phyloP scores from a whole-genome alignment of 1,284 basidiomycete genomes.

The Microbotryum lychnidis-dioicae region DNA sequence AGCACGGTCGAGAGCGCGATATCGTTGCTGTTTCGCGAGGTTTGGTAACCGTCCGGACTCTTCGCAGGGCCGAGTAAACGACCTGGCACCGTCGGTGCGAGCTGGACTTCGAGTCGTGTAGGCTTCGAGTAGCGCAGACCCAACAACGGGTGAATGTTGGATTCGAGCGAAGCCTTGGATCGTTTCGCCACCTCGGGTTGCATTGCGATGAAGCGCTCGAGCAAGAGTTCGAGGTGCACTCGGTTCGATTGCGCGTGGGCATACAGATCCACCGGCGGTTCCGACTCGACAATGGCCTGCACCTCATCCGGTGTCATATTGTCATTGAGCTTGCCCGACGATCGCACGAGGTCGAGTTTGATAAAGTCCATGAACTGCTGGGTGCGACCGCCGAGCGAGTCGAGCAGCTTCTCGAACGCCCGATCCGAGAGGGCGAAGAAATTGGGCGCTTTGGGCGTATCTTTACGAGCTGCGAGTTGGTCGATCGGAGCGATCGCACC shows the following conservation, averaged over 20 bases:
- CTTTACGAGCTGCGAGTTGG: too few relatives aligned
- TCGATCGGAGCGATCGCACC: too few relatives aligned
- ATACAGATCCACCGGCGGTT: conserved; percentile 10
- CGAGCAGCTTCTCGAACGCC: conserved; percentile 25
- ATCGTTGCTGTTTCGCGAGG: background rate
- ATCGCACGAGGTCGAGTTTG: background rate
- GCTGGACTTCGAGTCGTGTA: conserved; percentile 19
- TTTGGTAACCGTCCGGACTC: background rate
- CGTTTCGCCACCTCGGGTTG: background rate
- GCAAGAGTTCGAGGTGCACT: conserved; percentile 18
- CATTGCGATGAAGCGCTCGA: conserved; percentile 27
- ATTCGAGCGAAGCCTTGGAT: too few relatives aligned
- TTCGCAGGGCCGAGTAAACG: conserved; percentile 20
- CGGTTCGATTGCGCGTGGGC: conserved; percentile 21
- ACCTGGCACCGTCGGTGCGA: conserved; percentile 18
- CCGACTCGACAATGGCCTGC: background rate
- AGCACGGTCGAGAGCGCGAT: conserved; percentile 19
- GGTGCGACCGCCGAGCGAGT: conserved; percentile 7
- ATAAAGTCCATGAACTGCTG: conserved; percentile 21
- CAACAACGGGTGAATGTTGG: conserved; percentile 25
- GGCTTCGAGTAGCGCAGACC: conserved; percentile 23
- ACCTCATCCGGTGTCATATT: conserved; percentile 1
- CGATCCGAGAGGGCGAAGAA: conserved; percentile 19
- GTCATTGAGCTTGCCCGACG: background rate
- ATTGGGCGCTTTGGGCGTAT: conserved; percentile 13